These are phyloP conservation scores for Termitomyces sp. DNA, from an alignment of 768 basidiomycete genomes.

Conservation along the genomic window DNA sequence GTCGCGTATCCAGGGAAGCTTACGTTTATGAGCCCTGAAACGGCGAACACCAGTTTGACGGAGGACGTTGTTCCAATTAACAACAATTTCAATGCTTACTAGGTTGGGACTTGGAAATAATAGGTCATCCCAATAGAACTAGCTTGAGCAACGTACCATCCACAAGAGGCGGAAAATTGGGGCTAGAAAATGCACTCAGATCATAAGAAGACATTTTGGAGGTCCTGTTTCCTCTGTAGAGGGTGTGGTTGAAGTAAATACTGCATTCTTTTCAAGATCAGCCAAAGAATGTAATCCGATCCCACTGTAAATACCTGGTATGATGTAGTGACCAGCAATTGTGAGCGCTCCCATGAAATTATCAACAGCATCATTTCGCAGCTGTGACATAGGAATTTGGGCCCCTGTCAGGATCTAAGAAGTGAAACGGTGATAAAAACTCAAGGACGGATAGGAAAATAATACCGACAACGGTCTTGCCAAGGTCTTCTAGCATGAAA, in stretches of 20 bases:
- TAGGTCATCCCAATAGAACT: neutral
- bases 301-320: conserved; percentile 57
- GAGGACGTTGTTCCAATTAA: conserved; percentile 86
- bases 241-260: conserved; percentile 85
- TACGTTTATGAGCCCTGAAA: conserved; percentile 80
- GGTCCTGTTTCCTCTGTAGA: conserved; percentile 83
- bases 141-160: conserved; percentile 47
- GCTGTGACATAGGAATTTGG: conserved; percentile 86
- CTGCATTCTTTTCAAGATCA: conserved; percentile 56
- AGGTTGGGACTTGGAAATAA: neutral
- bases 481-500: conserved; percentile 89
- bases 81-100: conserved; percentile 88
- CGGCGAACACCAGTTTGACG: conserved; percentile 74
- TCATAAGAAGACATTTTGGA: conserved; percentile 81
- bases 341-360: conserved; percentile 87
- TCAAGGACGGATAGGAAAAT: neutral
- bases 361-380: conserved; percentile 93
- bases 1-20: neutral
- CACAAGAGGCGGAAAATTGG: conserved; percentile 78
- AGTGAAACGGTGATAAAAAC: neutral
- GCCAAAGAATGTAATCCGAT: neutral
- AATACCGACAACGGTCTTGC: conserved; percentile 73
- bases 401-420: conserved; percentile 83
- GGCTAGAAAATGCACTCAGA: conserved; percentile 78
- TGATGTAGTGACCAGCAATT: conserved; percentile 86